phyloP scores from a whole-genome alignment of 768 basidiomycete species.

The Astraeus odoratus region DNA sequence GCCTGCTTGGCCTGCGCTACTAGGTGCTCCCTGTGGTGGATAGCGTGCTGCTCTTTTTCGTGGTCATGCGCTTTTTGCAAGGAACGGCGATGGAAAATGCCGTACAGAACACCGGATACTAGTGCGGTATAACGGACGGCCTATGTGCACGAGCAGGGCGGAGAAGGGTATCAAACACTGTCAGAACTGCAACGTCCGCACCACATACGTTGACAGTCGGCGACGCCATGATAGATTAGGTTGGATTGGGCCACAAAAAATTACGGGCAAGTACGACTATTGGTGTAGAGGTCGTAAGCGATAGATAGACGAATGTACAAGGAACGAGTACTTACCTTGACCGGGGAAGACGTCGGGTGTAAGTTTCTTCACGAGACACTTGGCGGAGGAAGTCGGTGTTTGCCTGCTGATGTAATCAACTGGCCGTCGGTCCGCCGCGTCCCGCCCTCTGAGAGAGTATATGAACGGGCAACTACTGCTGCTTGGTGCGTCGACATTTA shows the following conservation, averaged over 20 bases:
- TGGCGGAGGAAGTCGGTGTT: constrained; percentile 24
- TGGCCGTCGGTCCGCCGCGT: not conserved
- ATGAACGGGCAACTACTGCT: not conserved
- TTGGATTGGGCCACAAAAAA: constrained; percentile 9
- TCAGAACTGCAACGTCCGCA: constrained; percentile 1
- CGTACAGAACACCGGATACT: constrained; percentile 80
- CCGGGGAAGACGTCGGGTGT: constrained; percentile 5
- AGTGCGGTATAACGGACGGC: constrained; percentile 94
- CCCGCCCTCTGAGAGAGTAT: not conserved
- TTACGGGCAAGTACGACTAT: constrained; percentile 11
- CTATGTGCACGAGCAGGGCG: constrained; percentile 32
- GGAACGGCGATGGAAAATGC: constrained; percentile 86
- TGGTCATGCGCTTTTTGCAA: constrained; percentile 77
- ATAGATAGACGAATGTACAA: not conserved
- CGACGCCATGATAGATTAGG: constrained; percentile 48
- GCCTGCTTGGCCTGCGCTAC: constrained; percentile 85
- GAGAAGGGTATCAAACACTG: not conserved
- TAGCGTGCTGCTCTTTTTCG: constrained; percentile 65
- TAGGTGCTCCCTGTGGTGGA: constrained; percentile 67
- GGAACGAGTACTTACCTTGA: constrained; percentile 7
- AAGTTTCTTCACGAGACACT: constrained; percentile 1
- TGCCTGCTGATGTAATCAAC: constrained; percentile 25
- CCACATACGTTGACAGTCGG: constrained; percentile 69
- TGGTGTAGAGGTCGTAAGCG: constrained; percentile 1
- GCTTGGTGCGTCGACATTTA: not conserved